A percentile compares a stretch with the other conserved stretches of the same genome.
phyloP scores from a whole-genome alignment of 2,329 filamentous ascomycete genomes.

The Aureobasidium uvarum region DNA sequence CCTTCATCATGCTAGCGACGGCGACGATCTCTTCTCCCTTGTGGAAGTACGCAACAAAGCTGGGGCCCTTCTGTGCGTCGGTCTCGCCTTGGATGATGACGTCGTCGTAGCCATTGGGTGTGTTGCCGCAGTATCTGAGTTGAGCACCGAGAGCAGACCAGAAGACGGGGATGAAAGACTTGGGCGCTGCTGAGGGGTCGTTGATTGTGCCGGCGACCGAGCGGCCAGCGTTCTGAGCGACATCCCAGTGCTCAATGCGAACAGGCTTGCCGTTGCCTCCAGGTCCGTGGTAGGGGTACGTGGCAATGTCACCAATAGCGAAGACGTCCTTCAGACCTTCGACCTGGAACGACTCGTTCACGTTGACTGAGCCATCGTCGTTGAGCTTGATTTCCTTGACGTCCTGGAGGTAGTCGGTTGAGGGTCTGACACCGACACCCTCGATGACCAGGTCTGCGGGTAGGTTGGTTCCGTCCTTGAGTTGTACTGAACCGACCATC shows the following conservation, averaged over 20 bases:
- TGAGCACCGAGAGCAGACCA: constrained; percentile 92
- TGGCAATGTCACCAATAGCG: constrained; percentile 92
- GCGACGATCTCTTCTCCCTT: constrained; percentile 85
- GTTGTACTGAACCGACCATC: constrained; percentile 73
- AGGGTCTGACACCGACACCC: constrained; percentile 82
- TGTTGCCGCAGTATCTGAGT: constrained; percentile 90
- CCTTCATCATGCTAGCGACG: constrained; percentile 84
- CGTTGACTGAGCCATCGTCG: constrained; percentile 82
- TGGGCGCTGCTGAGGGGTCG: constrained; percentile 58
- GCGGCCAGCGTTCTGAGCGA: constrained; percentile 89
- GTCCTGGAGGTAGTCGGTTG: constrained; percentile 75
- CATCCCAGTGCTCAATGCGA: constrained; percentile 98
- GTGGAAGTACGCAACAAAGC: constrained; percentile 87
- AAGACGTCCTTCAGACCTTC: constrained; percentile 77
- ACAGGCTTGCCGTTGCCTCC: constrained; percentile 70
- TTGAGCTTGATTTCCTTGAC: constrained; percentile 70
- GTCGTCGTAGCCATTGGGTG: constrained; percentile 78
- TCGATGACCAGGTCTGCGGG: constrained; percentile 88
- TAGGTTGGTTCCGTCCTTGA: constrained; percentile 82
- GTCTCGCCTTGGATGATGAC: constrained; percentile 74
- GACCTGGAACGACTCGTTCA: constrained; percentile 76
- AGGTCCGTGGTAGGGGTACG: constrained; percentile 89
- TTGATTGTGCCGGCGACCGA: constrained; percentile 75
- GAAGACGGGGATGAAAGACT: constrained; percentile 87
- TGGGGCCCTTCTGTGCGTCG: constrained; percentile 57